These are phyloP conservation scores for Rhizomucor miehei DNA, from an alignment of 371 early-diverging fungal genomes.

Conservation along the genomic window DNA sequence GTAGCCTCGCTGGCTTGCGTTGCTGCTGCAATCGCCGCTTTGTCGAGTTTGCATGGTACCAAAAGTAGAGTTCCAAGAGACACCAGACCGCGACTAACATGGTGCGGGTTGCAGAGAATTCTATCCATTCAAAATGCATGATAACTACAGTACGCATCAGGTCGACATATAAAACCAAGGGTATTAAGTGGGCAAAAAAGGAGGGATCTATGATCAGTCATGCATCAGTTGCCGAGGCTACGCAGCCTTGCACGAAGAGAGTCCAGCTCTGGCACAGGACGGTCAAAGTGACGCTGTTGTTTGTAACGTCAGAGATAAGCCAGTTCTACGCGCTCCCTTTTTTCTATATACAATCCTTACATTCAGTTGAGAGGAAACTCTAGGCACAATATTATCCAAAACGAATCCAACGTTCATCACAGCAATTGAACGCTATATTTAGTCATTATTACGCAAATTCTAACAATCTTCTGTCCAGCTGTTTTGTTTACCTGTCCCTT, in stretches of 20 bases:
- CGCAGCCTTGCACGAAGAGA: constrained; percentile 54
- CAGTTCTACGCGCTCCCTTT: no score
- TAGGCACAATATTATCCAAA: constrained; percentile 57
- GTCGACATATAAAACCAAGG: constrained; percentile 13
- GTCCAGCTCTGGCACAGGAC: constrained; percentile 65
- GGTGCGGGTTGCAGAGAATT: no score
- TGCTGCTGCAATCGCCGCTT: constrained; percentile 25
- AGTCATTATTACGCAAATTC: not conserved
- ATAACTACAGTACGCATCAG: constrained; percentile 40
- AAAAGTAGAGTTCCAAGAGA: constrained; percentile 24
- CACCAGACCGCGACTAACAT: constrained; percentile 4
- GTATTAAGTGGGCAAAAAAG: constrained; percentile 14
- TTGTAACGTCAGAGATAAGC: not conserved
- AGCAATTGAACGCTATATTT: constrained; percentile 43
- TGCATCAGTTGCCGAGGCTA: constrained; percentile 21
- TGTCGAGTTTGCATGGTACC: constrained; percentile 31
- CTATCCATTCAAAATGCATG: no score
- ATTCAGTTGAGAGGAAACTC: constrained; percentile 57
- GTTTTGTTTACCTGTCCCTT: constrained; percentile 35
- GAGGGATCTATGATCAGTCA: not conserved
- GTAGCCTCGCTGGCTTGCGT: constrained; percentile 11
- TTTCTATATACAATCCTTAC: constrained; percentile 22
- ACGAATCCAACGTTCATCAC: constrained; percentile 62
- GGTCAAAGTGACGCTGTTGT: constrained; percentile 54
- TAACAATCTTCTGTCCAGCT: not conserved